Evolutionary conservation across 345 rosid genomes (phyloP), one percentile per base, ranked within the genome.

Genomic region (Rhodamnia argentea): DNA sequence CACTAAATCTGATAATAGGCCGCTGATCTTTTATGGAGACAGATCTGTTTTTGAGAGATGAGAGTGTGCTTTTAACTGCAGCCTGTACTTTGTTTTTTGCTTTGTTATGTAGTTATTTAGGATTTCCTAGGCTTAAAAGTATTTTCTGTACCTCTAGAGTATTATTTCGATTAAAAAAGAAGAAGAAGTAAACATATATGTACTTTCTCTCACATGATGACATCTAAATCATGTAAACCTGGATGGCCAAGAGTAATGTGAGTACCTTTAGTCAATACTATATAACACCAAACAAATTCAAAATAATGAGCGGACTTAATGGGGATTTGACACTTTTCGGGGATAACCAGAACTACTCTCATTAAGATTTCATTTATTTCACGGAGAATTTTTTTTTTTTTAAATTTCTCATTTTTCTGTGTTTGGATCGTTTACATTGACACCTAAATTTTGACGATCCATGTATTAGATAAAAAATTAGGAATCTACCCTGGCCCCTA

Each of bases 341-440:
- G 8, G 26, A 12, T 58, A 58, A 58, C 32, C 26, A 58, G 15
- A 51, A 51, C 12, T 51, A 51, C 52, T 51, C 10, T 12, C 13
- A 11, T 3, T 51, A 51, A 26, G 29, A 26, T 29, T 26, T 7
- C 27, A 14, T 58, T 58, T 58, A 5, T 26, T 11, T 58, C 5
- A 26, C 1, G 6, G 0, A 58, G 13, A 12, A 5, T 58, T 26
- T 58, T 58, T 58, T 58, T 15, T 58, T 16, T 57, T 26, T 58
- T 5, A 1, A n/a, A n/a, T n/a, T n/a, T n/a, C 16, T 26, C 16
- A 26, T 58, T 26, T 58, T 58, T 26, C 32, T 0, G 0, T 2
- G 8, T 58, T 58, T 58, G 64, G 1, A 58, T 58, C 16, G 11
- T 7, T 26, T 12, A 26, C n/a, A n/a, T n/a, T n/a, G n/a, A n/a